Base-by-base conservation (phyloP, 306 rosid species). In the Prinsepia uniflora region DNA sequence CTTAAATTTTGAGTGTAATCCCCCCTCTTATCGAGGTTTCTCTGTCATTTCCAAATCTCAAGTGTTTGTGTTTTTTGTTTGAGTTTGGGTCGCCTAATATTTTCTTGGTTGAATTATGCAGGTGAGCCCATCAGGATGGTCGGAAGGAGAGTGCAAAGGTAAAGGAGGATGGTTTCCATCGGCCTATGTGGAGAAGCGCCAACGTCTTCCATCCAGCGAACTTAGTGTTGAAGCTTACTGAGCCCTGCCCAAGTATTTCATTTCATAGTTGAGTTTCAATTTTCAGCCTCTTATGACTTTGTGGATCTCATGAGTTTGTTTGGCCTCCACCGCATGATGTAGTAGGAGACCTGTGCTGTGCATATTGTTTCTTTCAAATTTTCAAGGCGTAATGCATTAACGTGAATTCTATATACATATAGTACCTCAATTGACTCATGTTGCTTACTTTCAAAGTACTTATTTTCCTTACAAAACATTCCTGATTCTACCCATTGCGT, bases 61-160 rank as follows among this genome's bases (percentile, higher is more conserved):
- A 34, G 10, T 47, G 36, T 48, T 43, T 24, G 30, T n/a, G n/a
- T 24, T 24, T 24, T 0, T 24, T 24, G 30, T 24, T 24, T 24
- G 1, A 24, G 2, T 24, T 24, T 0, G 30, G 30, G 30, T 24
- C 30, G 30, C 30, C 30, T 24, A 24, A 24, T 24, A 24, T 24
- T 24, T 24, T 19, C 56, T n/a, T 63, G 18, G 46, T 65, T 39
- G 39, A 17, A 5, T 76, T 68, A 43, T 59, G 3, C 88, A 94
- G 97, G 91, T 87, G 80, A 91, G 67, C 64, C 64, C 84, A 59
- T 56, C 96, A 53, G 99, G 99, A 55, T 94, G 99, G 99, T 84
- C 99, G 40, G 99, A 94, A 86, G 99, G 99, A 67, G 99, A 94
- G 84, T 91, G 96, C 85, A 89, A 84, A 42, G 97, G 99, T 24